These are phyloP conservation scores for Phytophthora uliginosa DNA, from an alignment of 352 stramenopile genomes.

Conservation along the genomic window DNA sequence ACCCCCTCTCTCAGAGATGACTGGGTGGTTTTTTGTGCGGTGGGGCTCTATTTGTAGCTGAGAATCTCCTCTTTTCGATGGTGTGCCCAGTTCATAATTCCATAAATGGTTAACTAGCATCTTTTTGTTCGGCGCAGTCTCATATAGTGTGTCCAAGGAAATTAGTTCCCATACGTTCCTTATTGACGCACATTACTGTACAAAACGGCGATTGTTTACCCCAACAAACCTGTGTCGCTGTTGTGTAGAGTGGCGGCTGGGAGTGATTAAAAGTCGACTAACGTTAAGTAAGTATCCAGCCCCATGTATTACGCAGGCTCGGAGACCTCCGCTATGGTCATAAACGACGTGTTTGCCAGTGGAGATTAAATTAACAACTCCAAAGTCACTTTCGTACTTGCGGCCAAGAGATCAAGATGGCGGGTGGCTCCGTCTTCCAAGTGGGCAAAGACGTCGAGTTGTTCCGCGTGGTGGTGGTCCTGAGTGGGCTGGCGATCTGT, in stretches of 20 bases:
- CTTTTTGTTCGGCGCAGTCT: too few relatives aligned
- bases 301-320: slow-evolving; percentile 15
- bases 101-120: too few relatives aligned
- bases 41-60: too few relatives aligned
- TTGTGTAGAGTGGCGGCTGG: background rate
- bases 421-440: slow-evolving; percentile 52
- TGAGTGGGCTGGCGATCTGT: slow-evolving; percentile 54
- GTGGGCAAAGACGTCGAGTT: slow-evolving; percentile 66
- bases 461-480: slow-evolving; percentile 47
- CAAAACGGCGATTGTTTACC: too few relatives aligned
- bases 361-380: background rate
- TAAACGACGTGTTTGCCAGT: slow-evolving; percentile 10
- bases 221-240: too few relatives aligned
- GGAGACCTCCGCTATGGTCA: background rate
- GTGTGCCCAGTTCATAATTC: too few relatives aligned
- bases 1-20: too few relatives aligned
- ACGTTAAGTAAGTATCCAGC: slow-evolving; percentile 7
- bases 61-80: too few relatives aligned
- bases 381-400: slow-evolving; percentile 17
- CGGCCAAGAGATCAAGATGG: slow-evolving; percentile 20
- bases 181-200: too few relatives aligned
- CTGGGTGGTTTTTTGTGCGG: too few relatives aligned
- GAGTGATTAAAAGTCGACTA: background rate
- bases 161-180: too few relatives aligned
- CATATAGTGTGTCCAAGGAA: too few relatives aligned